Evolutionary conservation across 192 early-diverging fungal genomes (phyloP).

Genomic region (Coemansia sp.): DNA sequence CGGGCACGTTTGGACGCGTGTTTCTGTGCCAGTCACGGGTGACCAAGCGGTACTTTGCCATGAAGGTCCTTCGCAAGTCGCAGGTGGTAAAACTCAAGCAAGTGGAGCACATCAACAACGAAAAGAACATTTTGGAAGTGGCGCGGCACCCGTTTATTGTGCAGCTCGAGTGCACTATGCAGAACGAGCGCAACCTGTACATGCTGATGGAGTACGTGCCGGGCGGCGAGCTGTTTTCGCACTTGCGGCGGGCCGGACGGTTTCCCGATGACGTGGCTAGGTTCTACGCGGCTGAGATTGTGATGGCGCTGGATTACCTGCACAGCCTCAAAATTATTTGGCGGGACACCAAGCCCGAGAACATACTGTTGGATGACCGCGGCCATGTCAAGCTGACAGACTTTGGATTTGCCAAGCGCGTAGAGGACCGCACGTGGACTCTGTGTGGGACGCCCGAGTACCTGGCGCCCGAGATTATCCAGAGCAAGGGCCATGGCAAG

Average conservation of each 20-base stretch:
- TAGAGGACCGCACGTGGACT: constrained; percentile 93
- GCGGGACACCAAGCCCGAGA: constrained; percentile 93
- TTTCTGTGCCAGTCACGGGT: constrained; percentile 77
- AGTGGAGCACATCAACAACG: constrained; percentile 91
- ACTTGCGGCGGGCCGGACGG: constrained; percentile 82
- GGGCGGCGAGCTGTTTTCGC: constrained; percentile 96
- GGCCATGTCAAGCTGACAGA: constrained; percentile 95
- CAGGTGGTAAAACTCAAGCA: constrained; percentile 91
- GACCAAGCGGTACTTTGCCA: constrained; percentile 91
- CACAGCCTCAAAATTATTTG: constrained; percentile 90
- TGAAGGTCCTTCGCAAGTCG: constrained; percentile 93
- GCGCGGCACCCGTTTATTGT: constrained; percentile 93
- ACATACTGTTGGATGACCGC: constrained; percentile 88
- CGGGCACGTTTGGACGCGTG: constrained; percentile 95
- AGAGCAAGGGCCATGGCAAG: constrained; percentile 83
- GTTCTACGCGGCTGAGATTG: constrained; percentile 92
- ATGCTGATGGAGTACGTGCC: constrained; percentile 93
- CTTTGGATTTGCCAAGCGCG: constrained; percentile 91
- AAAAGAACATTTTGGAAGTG: constrained; percentile 86
- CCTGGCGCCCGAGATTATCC: constrained; percentile 87
- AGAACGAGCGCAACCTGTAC: constrained; percentile 92
- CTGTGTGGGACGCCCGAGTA: constrained; percentile 99
- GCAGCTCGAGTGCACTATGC: constrained; percentile 90
- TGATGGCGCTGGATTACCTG: constrained; percentile 87
- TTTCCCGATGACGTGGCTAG: constrained; percentile 86